Conservation (phyloP, 2,329 filamentous ascomycete genomes). For the Pyrenophora graminea region DNA sequence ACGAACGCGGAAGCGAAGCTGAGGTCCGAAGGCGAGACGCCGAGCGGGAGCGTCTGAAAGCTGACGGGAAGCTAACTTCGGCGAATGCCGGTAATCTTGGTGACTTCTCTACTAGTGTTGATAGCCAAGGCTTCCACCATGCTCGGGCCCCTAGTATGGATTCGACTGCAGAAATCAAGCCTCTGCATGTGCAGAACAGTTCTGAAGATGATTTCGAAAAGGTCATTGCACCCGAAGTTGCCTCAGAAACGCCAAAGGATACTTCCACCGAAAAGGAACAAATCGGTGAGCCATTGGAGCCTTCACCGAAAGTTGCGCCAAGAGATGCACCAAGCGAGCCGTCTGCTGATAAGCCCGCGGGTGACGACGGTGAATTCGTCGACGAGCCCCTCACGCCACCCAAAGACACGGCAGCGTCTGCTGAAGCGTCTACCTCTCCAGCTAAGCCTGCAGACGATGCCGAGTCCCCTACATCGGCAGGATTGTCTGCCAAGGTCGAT, state of each 20-base stretch:
- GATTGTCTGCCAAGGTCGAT: constrained; percentile 59
- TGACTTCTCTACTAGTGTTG: constrained; percentile 57
- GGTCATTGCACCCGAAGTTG: constrained; percentile 70
- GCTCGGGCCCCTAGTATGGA: constrained; percentile 53
- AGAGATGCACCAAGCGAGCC: constrained; percentile 33
- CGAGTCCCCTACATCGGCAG: constrained; percentile 56
- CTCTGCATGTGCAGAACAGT: constrained; percentile 76
- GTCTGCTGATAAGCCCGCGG: constrained; percentile 26
- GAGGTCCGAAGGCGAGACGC: constrained; percentile 78
- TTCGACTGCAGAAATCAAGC: constrained; percentile 68
- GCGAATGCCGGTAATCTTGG: constrained; percentile 61
- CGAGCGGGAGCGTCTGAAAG: constrained; percentile 78
- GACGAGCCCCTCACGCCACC: constrained; percentile 74
- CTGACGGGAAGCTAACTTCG: constrained; percentile 73
- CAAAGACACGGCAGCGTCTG: constrained; percentile 28
- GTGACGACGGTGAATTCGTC: constrained; percentile 70
- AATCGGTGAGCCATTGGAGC: constrained; percentile 44
- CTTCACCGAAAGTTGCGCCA: constrained; percentile 52
- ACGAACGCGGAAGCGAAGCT: constrained; percentile 86
- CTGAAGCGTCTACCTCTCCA: constrained; percentile 22
- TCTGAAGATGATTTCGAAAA: constrained; percentile 95
- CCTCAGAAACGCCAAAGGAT: constrained; percentile 65
- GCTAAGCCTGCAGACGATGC: constrained; percentile 38
- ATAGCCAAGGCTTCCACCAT: constrained; percentile 58
- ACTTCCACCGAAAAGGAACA: constrained; percentile 57